phyloP scores from a whole-genome alignment of 2,329 filamentous ascomycete genomes.

The Neofusicoccum kwambonambiense region DNA sequence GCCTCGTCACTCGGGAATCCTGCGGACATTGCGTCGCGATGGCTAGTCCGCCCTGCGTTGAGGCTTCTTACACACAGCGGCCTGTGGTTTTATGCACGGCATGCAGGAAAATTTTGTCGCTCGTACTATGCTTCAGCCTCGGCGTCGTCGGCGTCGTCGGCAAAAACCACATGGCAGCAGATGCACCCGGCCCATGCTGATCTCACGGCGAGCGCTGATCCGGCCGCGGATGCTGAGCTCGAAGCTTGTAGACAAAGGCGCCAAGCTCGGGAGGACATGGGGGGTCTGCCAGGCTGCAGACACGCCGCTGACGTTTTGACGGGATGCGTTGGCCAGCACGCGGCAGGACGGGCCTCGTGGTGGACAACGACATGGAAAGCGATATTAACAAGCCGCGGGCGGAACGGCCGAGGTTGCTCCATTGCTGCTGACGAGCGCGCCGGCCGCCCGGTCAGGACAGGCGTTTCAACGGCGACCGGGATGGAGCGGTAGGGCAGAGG shows the following conservation, averaged over 20 bases:
- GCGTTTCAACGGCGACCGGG: conserved; percentile 15
- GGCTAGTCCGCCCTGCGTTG: not conserved
- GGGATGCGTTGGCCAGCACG: conserved; percentile 10
- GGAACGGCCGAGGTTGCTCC: conserved; percentile 1
- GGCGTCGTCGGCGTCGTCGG: not conserved
- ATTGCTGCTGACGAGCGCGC: not conserved
- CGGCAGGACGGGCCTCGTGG: conserved; percentile 9
- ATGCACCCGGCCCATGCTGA: not conserved
- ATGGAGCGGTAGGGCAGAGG: conserved; percentile 7
- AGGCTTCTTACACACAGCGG: not conserved
- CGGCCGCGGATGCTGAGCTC: conserved; percentile 2
- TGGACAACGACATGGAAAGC: not conserved
- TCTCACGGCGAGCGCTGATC: conserved; percentile 6
- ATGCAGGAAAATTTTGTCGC: not conserved
- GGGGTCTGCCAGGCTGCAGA: not conserved
- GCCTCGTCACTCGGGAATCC: conserved; percentile 8
- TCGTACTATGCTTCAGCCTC: not conserved
- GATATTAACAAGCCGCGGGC: conserved; percentile 3
- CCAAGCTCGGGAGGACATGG: conserved; percentile 7
- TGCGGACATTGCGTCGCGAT: conserved; percentile 4
- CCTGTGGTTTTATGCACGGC: conserved; percentile 6
- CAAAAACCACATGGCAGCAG: conserved; percentile 2
- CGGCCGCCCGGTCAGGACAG: conserved; percentile 2
- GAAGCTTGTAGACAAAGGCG: conserved; percentile 1
- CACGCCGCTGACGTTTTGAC: conserved; percentile 11